Percentiles rank a stretch among this genome's conserved stretches.
Conservation (phyloP, 2,329 filamentous ascomycete genomes). For the Penicillium oxalicum region DNA sequence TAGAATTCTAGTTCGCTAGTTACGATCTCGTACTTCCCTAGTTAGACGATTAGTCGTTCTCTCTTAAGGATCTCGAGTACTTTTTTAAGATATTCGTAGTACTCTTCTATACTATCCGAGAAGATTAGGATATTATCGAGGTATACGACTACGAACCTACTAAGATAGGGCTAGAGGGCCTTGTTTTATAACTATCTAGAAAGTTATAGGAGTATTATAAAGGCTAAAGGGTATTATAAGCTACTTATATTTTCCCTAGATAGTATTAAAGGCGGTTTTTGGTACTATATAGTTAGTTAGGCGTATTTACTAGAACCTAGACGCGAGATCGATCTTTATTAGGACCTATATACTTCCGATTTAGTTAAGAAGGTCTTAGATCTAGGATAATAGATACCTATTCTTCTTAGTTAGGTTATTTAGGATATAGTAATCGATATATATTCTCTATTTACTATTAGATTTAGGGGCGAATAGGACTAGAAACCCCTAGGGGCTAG, state of each 20-base stretch:
- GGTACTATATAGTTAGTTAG: background rate
- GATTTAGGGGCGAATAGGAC: background rate
- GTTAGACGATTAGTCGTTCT: background rate
- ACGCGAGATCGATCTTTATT: background rate
- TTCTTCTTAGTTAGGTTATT: background rate
- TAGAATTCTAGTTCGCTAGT: background rate
- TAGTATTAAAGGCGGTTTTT: conserved; percentile 1
- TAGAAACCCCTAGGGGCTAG: background rate
- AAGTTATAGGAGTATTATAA: background rate
- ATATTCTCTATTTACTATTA: background rate
- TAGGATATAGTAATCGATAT: background rate
- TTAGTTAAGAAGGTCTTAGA: background rate
- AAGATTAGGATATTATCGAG: conserved; percentile 3
- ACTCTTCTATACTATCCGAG: background rate
- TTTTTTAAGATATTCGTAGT: background rate
- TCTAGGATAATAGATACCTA: background rate
- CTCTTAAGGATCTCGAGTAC: background rate
- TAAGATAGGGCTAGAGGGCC: background rate
- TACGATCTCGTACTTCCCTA: background rate
- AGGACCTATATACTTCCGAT: background rate
- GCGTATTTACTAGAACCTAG: background rate
- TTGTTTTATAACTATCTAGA: background rate
- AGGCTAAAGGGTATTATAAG: conserved; percentile 1
- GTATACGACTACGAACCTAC: background rate
- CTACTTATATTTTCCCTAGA: conserved; percentile 2